Percentiles rank a stretch among this genome's conserved stretches.
These are phyloP conservation scores for Leccinum broughii DNA, from an alignment of 768 basidiomycete genomes.

Conservation along the genomic window DNA sequence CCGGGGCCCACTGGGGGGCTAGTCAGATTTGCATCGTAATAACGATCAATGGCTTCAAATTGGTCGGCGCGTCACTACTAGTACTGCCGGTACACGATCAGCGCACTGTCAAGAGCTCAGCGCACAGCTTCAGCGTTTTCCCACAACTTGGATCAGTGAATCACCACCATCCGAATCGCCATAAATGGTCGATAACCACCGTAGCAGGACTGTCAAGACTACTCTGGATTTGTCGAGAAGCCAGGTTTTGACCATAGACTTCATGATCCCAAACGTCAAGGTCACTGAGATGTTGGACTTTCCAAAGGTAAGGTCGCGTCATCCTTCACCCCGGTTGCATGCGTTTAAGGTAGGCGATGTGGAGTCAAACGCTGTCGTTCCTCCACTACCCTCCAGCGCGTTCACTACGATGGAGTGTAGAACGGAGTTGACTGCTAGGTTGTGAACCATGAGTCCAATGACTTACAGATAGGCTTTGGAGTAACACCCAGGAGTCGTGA, in stretches of 20 bases:
- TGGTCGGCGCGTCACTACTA: no score
- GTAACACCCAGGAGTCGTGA: constrained; percentile 82
- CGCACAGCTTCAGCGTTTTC: no score
- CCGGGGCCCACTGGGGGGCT: no score
- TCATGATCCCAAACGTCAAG: constrained; percentile 70
- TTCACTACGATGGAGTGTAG: constrained; percentile 94
- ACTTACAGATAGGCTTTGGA: constrained; percentile 62
- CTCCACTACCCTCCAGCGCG: constrained; percentile 94
- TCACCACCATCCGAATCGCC: constrained; percentile 53
- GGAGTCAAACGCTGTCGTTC: constrained; percentile 91
- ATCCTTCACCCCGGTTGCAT: constrained; percentile 63
- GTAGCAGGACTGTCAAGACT: constrained; percentile 66
- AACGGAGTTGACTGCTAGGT: constrained; percentile 93
- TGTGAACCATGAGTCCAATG: constrained; percentile 63
- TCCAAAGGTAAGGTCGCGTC: constrained; percentile 79
- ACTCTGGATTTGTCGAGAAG: constrained; percentile 77
- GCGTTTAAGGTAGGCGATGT: constrained; percentile 89
- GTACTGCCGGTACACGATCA: no score
- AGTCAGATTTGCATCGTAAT: no score
- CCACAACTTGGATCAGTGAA: no score
- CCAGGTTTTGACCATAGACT: constrained; percentile 90
- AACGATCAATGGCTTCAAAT: no score
- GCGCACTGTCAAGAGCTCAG: no score
- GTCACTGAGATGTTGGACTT: constrained; percentile 81
- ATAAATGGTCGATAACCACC: constrained; percentile 87